Percentiles rank a stretch among this genome's conserved stretches.
These are phyloP conservation scores for Apostasia ramifera DNA, from an alignment of 106 monocot species.

Conservation along the genomic window DNA sequence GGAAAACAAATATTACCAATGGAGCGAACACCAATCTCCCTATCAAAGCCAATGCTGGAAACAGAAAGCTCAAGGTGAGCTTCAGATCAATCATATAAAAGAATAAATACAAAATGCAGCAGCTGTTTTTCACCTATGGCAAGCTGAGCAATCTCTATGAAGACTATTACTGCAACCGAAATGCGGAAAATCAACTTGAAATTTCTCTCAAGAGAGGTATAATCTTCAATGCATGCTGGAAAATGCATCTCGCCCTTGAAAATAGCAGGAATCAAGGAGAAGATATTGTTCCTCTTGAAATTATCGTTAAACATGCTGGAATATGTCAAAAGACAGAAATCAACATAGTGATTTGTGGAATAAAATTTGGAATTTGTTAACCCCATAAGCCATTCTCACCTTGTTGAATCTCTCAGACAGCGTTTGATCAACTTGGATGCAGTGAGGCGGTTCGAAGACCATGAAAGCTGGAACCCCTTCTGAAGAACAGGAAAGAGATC, in stretches of 20 bases:
- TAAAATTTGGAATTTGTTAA: no score
- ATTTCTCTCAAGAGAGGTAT: neutral
- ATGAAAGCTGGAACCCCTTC: neutral
- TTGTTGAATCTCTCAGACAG: neutral
- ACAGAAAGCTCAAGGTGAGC: neutral
- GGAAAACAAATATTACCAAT: slow-evolving; percentile 16
- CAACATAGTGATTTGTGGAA: no score
- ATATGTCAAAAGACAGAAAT: neutral
- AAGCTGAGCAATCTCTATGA: slow-evolving; percentile 2
- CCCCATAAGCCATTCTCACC: neutral
- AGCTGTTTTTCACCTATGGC: neutral
- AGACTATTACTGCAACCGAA: neutral
- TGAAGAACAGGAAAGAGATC: neutral
- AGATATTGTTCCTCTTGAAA: neutral
- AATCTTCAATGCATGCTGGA: slow-evolving; percentile 3
- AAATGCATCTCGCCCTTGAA: slow-evolving; percentile 8
- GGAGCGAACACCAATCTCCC: slow-evolving; percentile 29
- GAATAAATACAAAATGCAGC: neutral
- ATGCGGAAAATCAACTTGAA: neutral
- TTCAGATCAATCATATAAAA: neutral
- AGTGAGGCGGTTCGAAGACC: neutral
- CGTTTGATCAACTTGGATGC: no score
- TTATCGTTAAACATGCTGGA: slow-evolving; percentile 4
- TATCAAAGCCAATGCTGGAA: neutral
- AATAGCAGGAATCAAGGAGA: neutral